Base-by-base conservation (phyloP, 352 stramenopile genomes). In the Phytophthora megakarya region DNA sequence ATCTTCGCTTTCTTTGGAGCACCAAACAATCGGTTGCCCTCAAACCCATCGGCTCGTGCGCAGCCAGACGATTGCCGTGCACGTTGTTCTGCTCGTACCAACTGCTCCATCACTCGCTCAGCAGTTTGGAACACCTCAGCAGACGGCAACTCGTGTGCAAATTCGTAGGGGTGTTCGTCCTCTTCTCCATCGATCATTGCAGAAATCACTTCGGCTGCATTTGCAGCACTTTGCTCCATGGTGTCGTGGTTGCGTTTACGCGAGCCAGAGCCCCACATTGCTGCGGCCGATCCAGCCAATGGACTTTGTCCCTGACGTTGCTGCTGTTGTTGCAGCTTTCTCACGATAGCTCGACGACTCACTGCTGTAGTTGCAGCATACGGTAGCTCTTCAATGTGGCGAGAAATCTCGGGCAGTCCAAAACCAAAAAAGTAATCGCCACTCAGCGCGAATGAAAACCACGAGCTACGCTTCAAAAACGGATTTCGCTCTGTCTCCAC, bases 361-460 rank as follows among this genome's bases (percentile, higher is more conserved):
- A 95, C 77, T 7, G 82, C 86, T 23, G 78, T 82, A 0, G 88
- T 96, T 25, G 85, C 81, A 15, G 76, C 86, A 23, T 89, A 82
- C 1, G 84, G 84, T 18, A 96, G 72, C 38, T 75, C 49, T 70
- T 96, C 88, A 23, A 96, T 81, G 37, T 90, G 78, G 3, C 60
- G 61, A 10, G 58, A 67, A 23, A 96, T 89, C 18, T 81, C 80
- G 2, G 85, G 81, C 5, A 95, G 28, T 0, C 84, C 80, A 47
- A 95, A 87, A 0, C 88, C 88, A 62, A 95, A 96, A 50, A 96
- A 96, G 42, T 93, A 88, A 25, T 80, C 70, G 10, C 87, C 85
- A 11, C 79, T 67, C 3, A 96, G 50, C 7, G 85, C 82, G 50
- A 91, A 96, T 18, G 83, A 92, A 50, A 84, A 86, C 88, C 88